Evolutionary conservation across 108 stramenopile genomes (phyloP).

Genomic region (Aurantiochytrium sp.): DNA sequence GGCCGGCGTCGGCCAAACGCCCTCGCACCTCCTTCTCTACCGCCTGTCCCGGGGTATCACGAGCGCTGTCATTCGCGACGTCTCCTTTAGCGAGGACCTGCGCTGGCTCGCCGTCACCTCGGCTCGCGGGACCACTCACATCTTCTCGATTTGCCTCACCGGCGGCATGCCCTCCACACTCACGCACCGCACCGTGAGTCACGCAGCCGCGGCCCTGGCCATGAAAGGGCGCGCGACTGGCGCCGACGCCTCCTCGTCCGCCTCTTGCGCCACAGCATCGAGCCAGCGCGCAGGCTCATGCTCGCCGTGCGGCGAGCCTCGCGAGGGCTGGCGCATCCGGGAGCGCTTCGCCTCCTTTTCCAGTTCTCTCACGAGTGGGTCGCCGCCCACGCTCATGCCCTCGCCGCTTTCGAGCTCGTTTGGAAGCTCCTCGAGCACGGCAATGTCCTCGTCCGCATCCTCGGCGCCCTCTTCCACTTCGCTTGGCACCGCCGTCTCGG

Average conservation of each 20-base stretch:
- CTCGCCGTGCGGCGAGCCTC: neutral
- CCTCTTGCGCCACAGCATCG: neutral
- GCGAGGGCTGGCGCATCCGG: slow-evolving; percentile 1
- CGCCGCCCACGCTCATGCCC: neutral
- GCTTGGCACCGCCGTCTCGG: neutral
- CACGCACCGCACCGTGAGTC: neutral
- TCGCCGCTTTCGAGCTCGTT: neutral
- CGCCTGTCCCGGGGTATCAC: neutral
- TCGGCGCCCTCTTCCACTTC: too few relatives aligned
- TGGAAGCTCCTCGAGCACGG: neutral
- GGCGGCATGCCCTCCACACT: neutral
- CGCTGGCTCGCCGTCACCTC: slow-evolving; percentile 23
- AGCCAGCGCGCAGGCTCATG: neutral
- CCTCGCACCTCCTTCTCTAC: slow-evolving; percentile 9
- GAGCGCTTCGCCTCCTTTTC: slow-evolving; percentile 3
- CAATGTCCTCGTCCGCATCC: neutral
- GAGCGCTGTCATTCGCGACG: neutral
- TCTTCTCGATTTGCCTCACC: neutral
- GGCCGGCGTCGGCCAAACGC: neutral
- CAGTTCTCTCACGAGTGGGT: neutral
- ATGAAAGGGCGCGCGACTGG: neutral
- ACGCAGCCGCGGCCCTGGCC: neutral
- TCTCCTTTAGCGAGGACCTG: neutral
- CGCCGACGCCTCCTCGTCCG: neutral
- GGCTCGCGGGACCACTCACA: neutral